Conservation (phyloP, 352 stramenopile species). For the Blastocystis sp. region DNA sequence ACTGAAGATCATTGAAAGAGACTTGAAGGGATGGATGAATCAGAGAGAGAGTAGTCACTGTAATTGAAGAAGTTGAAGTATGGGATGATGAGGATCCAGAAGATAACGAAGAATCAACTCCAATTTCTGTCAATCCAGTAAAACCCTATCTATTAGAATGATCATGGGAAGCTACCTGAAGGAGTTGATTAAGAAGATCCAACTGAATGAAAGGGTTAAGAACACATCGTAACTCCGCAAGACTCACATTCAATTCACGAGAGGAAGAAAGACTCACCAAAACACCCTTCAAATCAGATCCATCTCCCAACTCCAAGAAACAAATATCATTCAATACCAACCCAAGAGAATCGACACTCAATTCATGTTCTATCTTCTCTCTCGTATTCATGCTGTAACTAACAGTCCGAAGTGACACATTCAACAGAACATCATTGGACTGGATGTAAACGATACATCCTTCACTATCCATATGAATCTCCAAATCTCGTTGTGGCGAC, state of each 20-base stretch:
- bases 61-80: neutral
- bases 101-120: neutral
- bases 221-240: neutral
- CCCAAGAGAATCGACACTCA: neutral
- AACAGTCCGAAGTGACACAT: no score
- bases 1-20: neutral
- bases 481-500: no score
- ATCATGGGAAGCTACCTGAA: neutral
- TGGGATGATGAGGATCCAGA: neutral
- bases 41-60: neutral
- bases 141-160: neutral
- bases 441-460: no score
- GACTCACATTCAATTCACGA: neutral
- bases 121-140: neutral
- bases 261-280: neutral
- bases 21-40: neutral
- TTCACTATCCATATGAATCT: no score
- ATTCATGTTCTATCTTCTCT: no score
- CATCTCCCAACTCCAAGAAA: neutral
- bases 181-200: neutral
- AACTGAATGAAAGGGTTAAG: neutral
- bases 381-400: no score
- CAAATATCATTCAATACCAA: neutral
- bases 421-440: no score
- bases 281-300: neutral